Percentiles rank a stretch among this genome's conserved stretches.
These are phyloP conservation scores for Paraphaeosphaeria sporulosa DNA, from an alignment of 2,329 filamentous ascomycete genomes.

Conservation along the genomic window DNA sequence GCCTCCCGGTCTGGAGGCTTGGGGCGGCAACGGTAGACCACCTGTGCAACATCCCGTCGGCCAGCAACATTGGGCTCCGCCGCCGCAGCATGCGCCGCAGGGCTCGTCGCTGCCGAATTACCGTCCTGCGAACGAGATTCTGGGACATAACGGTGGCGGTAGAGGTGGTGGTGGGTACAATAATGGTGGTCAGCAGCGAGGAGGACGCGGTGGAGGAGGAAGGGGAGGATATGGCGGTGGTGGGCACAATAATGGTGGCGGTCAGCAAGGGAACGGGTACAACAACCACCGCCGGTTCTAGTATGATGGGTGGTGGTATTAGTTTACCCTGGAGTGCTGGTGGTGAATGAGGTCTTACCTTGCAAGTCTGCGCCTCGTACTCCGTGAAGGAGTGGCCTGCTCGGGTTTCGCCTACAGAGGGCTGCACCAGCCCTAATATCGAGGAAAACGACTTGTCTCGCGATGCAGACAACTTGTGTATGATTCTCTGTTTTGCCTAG, in stretches of 20 bases:
- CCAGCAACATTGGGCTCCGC: slow-evolving; percentile 30
- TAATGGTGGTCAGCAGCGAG: neutral
- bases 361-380: no score
- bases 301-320: neutral
- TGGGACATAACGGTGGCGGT: slow-evolving; percentile 2
- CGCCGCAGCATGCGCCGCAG: neutral
- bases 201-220: neutral
- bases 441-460: no score
- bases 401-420: no score
- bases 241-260: neutral
- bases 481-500: no score
- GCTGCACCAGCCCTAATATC: no score
- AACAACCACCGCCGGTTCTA: slow-evolving; percentile 9
- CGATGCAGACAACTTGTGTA: no score
- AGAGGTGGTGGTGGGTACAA: no score
- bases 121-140: slow-evolving; percentile 3
- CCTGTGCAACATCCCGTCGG: slow-evolving; percentile 30
- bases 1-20: slow-evolving; percentile 15
- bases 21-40: slow-evolving; percentile 23
- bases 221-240: neutral
- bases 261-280: neutral
- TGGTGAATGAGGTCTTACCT: no score
- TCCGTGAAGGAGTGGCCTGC: no score
- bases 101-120: slow-evolving; percentile 4
- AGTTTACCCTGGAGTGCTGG: neutral